Evolutionary conservation across 805 yeast genomes (phyloP), one percentile per base, ranked within the genome.

Genomic region (Yarrowia sp.): DNA sequence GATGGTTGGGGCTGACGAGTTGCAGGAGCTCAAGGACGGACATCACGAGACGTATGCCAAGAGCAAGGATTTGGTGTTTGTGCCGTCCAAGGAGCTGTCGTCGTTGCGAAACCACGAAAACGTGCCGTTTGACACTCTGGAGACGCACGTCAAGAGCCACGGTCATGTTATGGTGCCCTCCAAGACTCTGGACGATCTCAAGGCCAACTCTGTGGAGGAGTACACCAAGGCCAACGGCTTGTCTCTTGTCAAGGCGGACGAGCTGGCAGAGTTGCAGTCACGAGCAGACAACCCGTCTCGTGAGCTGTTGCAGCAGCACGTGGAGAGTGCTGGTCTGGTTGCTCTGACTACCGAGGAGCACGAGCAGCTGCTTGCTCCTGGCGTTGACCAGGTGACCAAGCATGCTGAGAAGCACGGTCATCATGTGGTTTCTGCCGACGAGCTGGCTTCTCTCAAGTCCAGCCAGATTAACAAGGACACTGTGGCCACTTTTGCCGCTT

Each of bases 131-230:
- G 46, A n/a, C 10, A 26, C 61, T 21, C 41, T 79, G 24, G 74
- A 72, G 46, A 63, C 68, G 2, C 73, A 69, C 40, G 78, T 79
- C 12, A 66, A 66, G 33, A 70, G 67, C 41, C 67, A 73, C 3
- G 76, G 74, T 12, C 71, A 75, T 33, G 71, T 68, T 6, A 67
- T 76, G 17, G 32, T 80, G 9, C 48, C 65, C 1, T 3, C 21
- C 12, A 61, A 61, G 43, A 43, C 32, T 1, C 51, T 41, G 16
- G 63, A 41, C 9, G 52, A 41, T 21, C 63, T 58, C 51, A 41
- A 32, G 41, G 63, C 49, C 41, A 43, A 43, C 38, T 32, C 36
- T 19, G 54, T 64, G 16, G 66, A 59, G n/a, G 52, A 30, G 46
- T 59, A 46, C 41, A 61, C 65, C 26, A 41, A 26, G 40, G 12